Base-by-base conservation (phyloP, 2,329 filamentous ascomycete species). In the Ambrosiella beaveri region DNA sequence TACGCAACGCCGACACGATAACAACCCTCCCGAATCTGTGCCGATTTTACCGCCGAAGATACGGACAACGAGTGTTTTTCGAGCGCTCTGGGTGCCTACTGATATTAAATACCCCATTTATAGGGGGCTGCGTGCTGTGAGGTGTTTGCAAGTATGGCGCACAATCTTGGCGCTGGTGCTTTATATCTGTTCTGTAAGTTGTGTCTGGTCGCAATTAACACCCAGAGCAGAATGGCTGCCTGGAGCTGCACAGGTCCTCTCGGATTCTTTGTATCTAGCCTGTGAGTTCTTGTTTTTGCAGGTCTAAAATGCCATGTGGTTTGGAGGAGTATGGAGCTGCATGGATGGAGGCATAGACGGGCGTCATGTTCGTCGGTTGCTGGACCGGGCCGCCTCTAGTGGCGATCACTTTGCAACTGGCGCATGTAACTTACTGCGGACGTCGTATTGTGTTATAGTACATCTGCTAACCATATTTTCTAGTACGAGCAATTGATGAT, bases 101-200 rank as follows among this genome's bases (percentile, higher is more conserved):
- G 37, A 51, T 51, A 17, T 51, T 49, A 9, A 35, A 7, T 19
- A 36, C 12, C 12, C 9, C 8, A 36, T 51, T 51, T 27, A 27
- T 11, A 7, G 8, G 27, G 35, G 19, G 17, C 47, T 19, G 19
- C 47, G 4, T 13, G 27, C 17, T 13, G 9, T 51, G 12, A 19
- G 27, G 47, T 51, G 17, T 51, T 15, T n/a, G 45, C 17, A 37
- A 54, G 13, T 38, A 60, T 60, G 59, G 56, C 59, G 51, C 56
- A 58, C 37, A 52, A 60, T 45, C 54, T 62, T 51, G 59, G 54
- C 54, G 59, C 58, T 54, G 54, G 56, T 44, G 61, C 59, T 56
- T 53, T 59, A 56, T 60, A 61, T 57, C 56, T 62, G 37, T 27
- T 62, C 37, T 56, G 61, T 62, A 61, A 51, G 61, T 61, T 17